phyloP scores from a whole-genome alignment of 2,329 filamentous ascomycete species.

The Bipolaris gigantea region DNA sequence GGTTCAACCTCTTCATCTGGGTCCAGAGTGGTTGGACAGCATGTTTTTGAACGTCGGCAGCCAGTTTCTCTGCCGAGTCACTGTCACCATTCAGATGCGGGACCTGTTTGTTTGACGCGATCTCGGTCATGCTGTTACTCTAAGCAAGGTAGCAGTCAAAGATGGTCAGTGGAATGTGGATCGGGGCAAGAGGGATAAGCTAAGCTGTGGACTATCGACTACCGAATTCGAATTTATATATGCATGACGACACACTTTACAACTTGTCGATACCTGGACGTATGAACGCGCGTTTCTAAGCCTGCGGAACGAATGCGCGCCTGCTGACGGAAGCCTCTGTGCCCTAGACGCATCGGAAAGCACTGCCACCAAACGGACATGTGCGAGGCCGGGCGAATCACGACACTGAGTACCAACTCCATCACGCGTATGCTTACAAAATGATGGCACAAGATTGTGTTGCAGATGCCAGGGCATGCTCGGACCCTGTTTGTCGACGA shows the following conservation, averaged over 20 bases:
- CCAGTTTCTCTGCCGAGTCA: not conserved
- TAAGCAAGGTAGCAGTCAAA: not conserved
- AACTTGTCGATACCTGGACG: not conserved
- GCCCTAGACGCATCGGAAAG: not conserved
- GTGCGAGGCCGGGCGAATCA: not conserved
- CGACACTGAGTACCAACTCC: not conserved
- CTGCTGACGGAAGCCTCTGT: not conserved
- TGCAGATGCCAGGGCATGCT: not conserved
- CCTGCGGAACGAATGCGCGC: not conserved
- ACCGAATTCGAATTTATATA: not conserved
- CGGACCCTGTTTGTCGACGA: not conserved
- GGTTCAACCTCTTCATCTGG: constrained; percentile 13
- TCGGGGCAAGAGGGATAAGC: not conserved
- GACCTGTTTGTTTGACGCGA: not conserved
- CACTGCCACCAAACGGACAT: not conserved
- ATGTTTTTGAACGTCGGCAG: not conserved
- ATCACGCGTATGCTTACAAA: not conserved
- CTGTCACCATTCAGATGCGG: not conserved
- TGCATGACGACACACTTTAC: not conserved
- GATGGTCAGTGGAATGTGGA: not conserved
- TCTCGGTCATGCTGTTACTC: not conserved
- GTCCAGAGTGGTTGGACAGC: constrained; percentile 12
- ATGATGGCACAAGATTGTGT: not conserved
- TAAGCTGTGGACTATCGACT: not conserved
- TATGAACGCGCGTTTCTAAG: not conserved